Conservation (phyloP, 371 early-diverging fungal genomes). For the Encephalitozoon hellem region DNA sequence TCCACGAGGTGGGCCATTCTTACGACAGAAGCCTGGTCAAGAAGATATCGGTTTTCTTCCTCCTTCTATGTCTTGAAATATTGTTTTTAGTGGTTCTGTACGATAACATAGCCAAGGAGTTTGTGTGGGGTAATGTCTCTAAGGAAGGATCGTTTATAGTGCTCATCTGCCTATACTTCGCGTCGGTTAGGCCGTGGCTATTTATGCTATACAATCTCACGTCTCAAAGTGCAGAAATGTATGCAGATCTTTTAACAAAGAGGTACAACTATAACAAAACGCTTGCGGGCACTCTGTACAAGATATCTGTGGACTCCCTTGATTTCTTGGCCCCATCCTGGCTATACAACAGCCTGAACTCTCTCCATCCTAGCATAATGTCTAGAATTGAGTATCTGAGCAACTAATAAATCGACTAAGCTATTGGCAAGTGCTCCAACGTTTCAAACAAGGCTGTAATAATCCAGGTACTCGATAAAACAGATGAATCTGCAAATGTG, state of each 20-base stretch:
- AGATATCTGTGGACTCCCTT: conserved; percentile 42
- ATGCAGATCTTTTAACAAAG: conserved; percentile 60
- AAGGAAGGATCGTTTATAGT: conserved; percentile 49
- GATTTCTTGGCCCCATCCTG: conserved; percentile 50
- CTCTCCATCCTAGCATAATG: conserved; percentile 58
- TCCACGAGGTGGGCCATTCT: conserved; percentile 62
- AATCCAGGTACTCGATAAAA: neutral
- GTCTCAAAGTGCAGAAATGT: conserved; percentile 58
- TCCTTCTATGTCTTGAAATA: conserved; percentile 44
- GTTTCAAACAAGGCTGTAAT: no score
- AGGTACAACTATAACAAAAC: conserved; percentile 43
- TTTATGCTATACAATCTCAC: conserved; percentile 55
- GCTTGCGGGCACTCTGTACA: conserved; percentile 53
- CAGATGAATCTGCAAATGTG: neutral
- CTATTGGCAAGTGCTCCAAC: neutral
- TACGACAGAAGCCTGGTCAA: conserved; percentile 55
- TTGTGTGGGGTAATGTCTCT: conserved; percentile 36
- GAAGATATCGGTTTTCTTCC: conserved; percentile 52
- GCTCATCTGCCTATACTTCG: conserved; percentile 47
- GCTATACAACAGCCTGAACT: conserved; percentile 54
- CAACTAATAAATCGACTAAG: conserved; percentile 14
- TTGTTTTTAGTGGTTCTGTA: conserved; percentile 40
- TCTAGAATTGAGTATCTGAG: conserved; percentile 57
- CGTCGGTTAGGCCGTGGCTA: conserved; percentile 46
- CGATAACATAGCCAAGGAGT: conserved; percentile 28